Evolutionary conservation across 2,329 filamentous ascomycete species (phyloP), one percentile per base, ranked within the genome.

Genomic region (Xylaria hypoxylon): DNA sequence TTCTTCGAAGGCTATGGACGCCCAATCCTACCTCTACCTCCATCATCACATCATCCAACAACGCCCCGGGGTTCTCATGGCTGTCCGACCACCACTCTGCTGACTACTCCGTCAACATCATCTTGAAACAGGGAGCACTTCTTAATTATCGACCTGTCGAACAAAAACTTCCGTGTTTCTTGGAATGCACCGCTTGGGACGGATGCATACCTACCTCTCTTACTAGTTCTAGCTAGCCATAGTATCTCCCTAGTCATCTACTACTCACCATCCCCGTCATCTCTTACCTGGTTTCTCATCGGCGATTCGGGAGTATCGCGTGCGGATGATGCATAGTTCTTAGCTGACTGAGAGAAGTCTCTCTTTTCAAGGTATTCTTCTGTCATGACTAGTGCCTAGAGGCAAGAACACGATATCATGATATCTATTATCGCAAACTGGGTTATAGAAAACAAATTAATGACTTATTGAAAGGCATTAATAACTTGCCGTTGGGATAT

Each of bases 11-110:
- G 17, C 28, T 44, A 47, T 51, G 22, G 55, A 57, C 56, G 28
- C 11, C 51, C 22, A 40, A 19, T 45, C 56, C 47, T 53, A 19
- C 55, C 66, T 61, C 62, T 64, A 62, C 62, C 67, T 68, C 68
- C 64, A 68, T 70, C 42, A 35, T 22, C 59, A 17, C 57, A 44
- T 22, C 28, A 44, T 38, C 44, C 47, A 44, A 51, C 64, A 44
- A 47, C 44, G 13, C 51, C 47, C 4, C 40, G 47, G 6, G 26
- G 5, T 31, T 3, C 28, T 51, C 40, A 17, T 35, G 15, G 42
- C 50, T n/a, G 22, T 19, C 33, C 31, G 28, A 17, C 47, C 40
- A 19, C 40, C 17, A 5, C 51, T 55, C 48, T 50, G 31, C 33
- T 17, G n/a, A 55, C 59, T 55, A 47, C 51, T 48, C 42, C 40